Evolutionary conservation across 441 rosid species (phyloP).

Genomic region (Gossypium schwendimanii): DNA sequence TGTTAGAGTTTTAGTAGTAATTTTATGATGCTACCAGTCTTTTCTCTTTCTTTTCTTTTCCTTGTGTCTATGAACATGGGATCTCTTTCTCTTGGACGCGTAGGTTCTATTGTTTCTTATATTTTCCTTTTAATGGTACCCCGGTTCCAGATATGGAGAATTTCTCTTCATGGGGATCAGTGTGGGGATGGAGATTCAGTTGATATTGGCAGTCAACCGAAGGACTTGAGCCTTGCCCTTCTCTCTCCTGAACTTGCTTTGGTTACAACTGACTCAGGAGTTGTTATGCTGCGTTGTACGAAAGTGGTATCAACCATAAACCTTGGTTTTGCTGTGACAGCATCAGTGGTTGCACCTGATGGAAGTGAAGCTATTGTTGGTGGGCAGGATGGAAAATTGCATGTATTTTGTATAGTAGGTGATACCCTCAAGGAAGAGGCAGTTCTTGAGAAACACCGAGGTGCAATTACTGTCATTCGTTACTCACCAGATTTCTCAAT

Average conservation of each 20-base stretch:
- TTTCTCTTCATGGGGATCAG: slow-evolving; percentile 56
- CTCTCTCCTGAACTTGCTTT: slow-evolving; percentile 60
- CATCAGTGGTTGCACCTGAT: slow-evolving; percentile 77
- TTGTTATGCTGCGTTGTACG: slow-evolving; percentile 59
- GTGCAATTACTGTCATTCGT: slow-evolving; percentile 68
- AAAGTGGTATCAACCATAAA: slow-evolving; percentile 59
- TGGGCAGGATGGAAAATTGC: slow-evolving; percentile 77
- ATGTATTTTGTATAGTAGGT: slow-evolving; percentile 53
- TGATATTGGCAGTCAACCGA: slow-evolving; percentile 81
- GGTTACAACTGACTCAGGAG: slow-evolving; percentile 68
- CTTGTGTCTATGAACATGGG: background rate
- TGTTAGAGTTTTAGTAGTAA: background rate
- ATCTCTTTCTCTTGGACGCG: background rate
- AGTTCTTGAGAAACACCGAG: slow-evolving; percentile 83
- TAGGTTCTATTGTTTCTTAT: slow-evolving; percentile 6
- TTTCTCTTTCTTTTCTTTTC: background rate
- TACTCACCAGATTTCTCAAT: slow-evolving; percentile 86
- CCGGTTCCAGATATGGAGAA: slow-evolving; percentile 58
- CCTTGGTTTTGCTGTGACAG: slow-evolving; percentile 76
- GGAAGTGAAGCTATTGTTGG: slow-evolving; percentile 88
- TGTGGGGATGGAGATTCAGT: slow-evolving; percentile 56
- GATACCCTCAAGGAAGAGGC: slow-evolving; percentile 71
- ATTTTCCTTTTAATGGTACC: slow-evolving; percentile 14
- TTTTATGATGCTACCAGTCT: background rate
- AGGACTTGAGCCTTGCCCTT: slow-evolving; percentile 72